Base-by-base conservation (phyloP, 2,329 filamentous ascomycete species). In the Zymoseptoria ardabiliae region DNA sequence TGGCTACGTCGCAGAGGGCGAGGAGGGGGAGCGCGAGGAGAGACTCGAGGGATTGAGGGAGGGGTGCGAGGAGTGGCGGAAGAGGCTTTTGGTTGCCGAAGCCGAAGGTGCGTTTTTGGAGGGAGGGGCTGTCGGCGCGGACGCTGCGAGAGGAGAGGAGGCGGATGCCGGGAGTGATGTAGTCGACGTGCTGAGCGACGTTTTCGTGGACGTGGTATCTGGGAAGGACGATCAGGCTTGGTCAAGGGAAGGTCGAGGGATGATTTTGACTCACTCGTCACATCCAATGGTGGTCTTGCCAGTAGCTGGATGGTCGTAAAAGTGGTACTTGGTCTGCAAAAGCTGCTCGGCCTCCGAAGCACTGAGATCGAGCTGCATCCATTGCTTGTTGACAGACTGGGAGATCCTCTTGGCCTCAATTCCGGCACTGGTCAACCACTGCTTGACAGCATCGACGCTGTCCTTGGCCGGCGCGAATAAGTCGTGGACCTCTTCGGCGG, bases 271-370 rank as follows among this genome's bases (percentile, higher is more conserved):
- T 64, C 81, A 73, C 71, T 64, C 65, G 58, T 73, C 72, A 57
- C 73, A 75, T 35, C 72, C 75, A 22, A 77, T 69, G 25, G 74
- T 72, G 55, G 70, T 69, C 50, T 70, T 70, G 2, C 79, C 82
- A 56, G 81, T 72, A 8, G 79, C 74, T 9, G 79, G 79, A 70
- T 85, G 81, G 69, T 87, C 83, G 62, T 82, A 81, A 50, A 85
- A 79, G 58, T 84, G 82, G 54, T 81, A 84, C 64, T 85, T 83
- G 57, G 75, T 69, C 61, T 72, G 68, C 5, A 78, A 66, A 6
- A 79, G 65, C 13, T 56, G 54, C 28, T 78, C 76, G 2, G 72
- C 72, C 52, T 78, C 70, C 3, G 59, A 58, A n/a, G 73, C 72
- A 1, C 69, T 67, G 7, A 75, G 72, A 60, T 78, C 74, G 48